Conservation (phyloP, 2,329 filamentous ascomycete species). For the Xylaria sp. region DNA sequence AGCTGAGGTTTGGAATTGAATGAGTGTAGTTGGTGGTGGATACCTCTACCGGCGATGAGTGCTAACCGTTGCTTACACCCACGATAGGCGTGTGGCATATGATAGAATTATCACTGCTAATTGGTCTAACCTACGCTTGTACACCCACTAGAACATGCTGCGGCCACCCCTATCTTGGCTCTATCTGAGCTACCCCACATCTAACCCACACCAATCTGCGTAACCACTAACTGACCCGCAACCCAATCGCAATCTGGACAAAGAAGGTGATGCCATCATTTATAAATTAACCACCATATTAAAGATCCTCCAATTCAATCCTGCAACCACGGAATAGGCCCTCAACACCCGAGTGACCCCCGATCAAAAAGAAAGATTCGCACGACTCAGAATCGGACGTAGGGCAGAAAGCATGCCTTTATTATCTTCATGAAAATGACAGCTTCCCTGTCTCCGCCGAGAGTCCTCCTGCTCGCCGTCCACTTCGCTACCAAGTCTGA, state of each 20-base stretch:
- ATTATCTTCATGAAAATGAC: slow-evolving; percentile 47
- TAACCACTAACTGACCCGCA: slow-evolving; percentile 7
- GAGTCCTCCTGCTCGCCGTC: slow-evolving; percentile 78
- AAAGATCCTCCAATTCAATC: not conserved
- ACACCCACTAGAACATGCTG: not conserved
- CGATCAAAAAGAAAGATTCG: too few relatives aligned
- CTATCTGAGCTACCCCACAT: not conserved
- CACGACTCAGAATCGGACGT: not conserved
- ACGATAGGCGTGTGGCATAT: slow-evolving; percentile 2
- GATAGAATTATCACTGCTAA: not conserved
- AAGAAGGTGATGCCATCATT: slow-evolving; percentile 21
- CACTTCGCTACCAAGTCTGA: slow-evolving; percentile 75
- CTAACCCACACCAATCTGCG: not conserved
- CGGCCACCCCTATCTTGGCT: not conserved
- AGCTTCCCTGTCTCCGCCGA: slow-evolving; percentile 68
- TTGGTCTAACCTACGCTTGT: not conserved
- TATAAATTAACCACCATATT: not conserved
- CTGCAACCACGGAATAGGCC: not conserved
- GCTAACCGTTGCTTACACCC: not conserved
- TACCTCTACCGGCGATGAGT: slow-evolving; percentile 6
- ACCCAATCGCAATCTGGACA: slow-evolving; percentile 17
- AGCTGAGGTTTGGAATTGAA: slow-evolving; percentile 30
- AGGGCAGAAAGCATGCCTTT: slow-evolving; percentile 32
- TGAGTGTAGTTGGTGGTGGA: slow-evolving; percentile 35
- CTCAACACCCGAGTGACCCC: not conserved